Evolutionary conservation across 2,329 filamentous ascomycete species (phyloP), one percentile per base, ranked within the genome.

Genomic region (Phaeosphaeria sp.): DNA sequence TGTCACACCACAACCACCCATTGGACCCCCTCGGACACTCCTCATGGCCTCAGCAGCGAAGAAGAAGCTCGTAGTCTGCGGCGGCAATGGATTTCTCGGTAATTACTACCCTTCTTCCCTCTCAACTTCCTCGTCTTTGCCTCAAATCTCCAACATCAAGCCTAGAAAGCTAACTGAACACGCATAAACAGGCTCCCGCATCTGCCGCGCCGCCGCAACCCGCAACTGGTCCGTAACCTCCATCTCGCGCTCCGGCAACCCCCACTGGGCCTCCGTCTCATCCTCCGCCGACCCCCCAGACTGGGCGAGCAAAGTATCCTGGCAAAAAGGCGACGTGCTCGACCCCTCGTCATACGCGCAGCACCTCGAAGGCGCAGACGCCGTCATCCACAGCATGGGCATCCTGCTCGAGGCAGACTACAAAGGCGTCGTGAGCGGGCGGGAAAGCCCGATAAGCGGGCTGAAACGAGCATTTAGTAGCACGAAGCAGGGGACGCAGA

Each of bases 321-420:
- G 95, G 95, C 90, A 92, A 67, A 89, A 89, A 64, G 94, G 90
- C 70, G 92, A 98, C 79, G 89, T 98, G 66, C 86, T 99, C 60
- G 87, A 90, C 59, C 94, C 95, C 0, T 81, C 86, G 0, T 91
- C 91, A 18, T 99, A 97, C 80, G 86, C 86, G 8, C 81, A 89
- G 0, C 86, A 94, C 48, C 86, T 99, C 60, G 85, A 87, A 65
- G 87, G 86, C 55, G 91, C 93, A 60, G 87, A 92, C 75, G 93
- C 89, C 55, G 93, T 98, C 24, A 90, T 99, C 47, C 95, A 99
- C 83, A 92, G 86, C 72, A 93, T 98, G 90, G 95, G 95, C 9
- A 97, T 99, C 69, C 84, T 99, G 18, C 86, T 99, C 9, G 95
- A 99, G 81, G 93, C 93, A 49, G 95, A 99, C 82, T 99, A 99